Base-by-base conservation (phyloP, 768 basidiomycete genomes). In the Pluteus cervinus region DNA sequence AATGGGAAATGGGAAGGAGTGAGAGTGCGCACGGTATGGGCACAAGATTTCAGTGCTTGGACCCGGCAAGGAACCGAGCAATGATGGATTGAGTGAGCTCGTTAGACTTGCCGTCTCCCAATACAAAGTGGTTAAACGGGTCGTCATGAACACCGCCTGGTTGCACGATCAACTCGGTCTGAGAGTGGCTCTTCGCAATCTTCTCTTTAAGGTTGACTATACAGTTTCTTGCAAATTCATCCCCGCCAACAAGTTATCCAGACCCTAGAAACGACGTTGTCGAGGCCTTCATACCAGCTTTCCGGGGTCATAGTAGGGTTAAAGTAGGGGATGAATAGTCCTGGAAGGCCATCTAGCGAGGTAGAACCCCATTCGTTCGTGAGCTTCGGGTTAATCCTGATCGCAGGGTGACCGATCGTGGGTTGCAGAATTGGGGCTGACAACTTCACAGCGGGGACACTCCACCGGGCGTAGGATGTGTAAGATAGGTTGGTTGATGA, bases 141-240 rank as follows among this genome's bases (percentile, higher is more conserved):
- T 66, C 63, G 40, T 63, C 56, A 34, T 68, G 66, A 7, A 65
- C 47, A 2, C 63, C 66, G 29, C 47, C 41, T 18, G 51, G 41
- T 42, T 66, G 62, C 21, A 62, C 34, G 6, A 55, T 45, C 46
- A 17, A 61, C 42, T n/a, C n/a, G 23, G 23, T 46, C 44, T n/a
- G n/a, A n/a, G n/a, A n/a, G n/a, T n/a, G n/a, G n/a, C n/a, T n/a
- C 33, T 45, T 37, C 33, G 46, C 38, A 7, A 44, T 25, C 1
- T 52, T 43, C 5, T 52, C 32, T n/a, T n/a, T n/a, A n/a, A n/a
- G n/a, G n/a, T n/a, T n/a, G n/a, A n/a, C n/a, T n/a, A n/a, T n/a
- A n/a, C n/a, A n/a, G n/a, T n/a, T n/a, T n/a, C 35, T 53, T 52
- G 15, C 42, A 35, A 4, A 61, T 43, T 69, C 66, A 15, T 46